Conservation (phyloP, 768 basidiomycete genomes). For the Cubamyces lactineus region DNA sequence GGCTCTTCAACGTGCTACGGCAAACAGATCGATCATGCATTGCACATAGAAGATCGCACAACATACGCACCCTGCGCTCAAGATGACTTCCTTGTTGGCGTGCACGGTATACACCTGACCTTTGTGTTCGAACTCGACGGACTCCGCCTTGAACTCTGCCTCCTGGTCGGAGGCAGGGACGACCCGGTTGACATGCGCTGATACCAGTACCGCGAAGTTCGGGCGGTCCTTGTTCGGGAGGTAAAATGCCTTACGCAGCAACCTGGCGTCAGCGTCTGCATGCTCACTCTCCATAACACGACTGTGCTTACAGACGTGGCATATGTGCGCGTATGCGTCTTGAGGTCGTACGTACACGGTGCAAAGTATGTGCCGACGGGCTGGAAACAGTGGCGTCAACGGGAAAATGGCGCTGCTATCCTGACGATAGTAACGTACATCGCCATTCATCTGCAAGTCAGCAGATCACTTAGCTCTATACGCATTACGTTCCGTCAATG, state of each 20-base stretch:
- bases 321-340: slow-evolving; percentile 27
- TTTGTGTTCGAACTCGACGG: slow-evolving; percentile 48
- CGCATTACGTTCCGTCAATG: neutral
- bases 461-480: neutral
- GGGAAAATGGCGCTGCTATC: neutral
- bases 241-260: slow-evolving; percentile 23
- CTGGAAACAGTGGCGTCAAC: neutral
- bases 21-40: neutral
- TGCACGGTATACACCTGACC: slow-evolving; percentile 38
- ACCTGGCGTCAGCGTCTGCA: neutral
- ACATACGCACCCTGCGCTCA: slow-evolving; percentile 23
- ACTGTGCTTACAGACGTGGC: slow-evolving; percentile 26
- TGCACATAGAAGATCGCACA: too few relatives aligned
- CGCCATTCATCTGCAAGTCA: slow-evolving; percentile 24
- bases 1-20: slow-evolving; percentile 24
- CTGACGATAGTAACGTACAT: slow-evolving; percentile 18
- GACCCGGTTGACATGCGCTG: slow-evolving; percentile 36
- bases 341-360: slow-evolving; percentile 24
- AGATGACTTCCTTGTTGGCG: slow-evolving; percentile 53
- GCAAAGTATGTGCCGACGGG: neutral
- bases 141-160: slow-evolving; percentile 43
- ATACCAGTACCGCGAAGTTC: slow-evolving; percentile 36
- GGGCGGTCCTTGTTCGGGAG: slow-evolving; percentile 27
- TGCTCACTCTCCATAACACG: neutral
- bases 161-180: slow-evolving; percentile 14